Evolutionary conservation across 306 rosid species (phyloP).

Genomic region (Dryas octopetala): DNA sequence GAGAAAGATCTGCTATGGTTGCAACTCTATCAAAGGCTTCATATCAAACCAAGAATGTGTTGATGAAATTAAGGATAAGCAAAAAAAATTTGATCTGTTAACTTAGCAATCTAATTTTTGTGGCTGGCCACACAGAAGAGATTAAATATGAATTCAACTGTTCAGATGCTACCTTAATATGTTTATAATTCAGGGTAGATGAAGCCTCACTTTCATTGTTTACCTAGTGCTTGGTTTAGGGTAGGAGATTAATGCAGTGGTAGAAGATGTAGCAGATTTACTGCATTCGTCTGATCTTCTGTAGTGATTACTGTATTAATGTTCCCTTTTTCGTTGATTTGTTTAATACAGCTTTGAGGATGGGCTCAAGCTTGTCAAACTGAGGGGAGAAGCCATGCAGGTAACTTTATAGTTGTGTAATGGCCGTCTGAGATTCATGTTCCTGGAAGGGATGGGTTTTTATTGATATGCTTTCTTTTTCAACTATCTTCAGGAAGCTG

Average conservation of each 20-base stretch:
- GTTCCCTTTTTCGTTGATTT: constrained; percentile 19
- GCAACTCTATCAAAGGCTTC: background rate
- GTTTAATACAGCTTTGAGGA: constrained; percentile 83
- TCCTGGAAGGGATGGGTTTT: background rate
- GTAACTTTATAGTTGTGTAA: constrained; percentile 38
- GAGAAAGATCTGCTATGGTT: background rate
- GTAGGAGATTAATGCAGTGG: background rate
- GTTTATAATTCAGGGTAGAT: background rate
- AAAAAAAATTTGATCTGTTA: too few species aligned
- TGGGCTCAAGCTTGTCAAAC: constrained; percentile 94
- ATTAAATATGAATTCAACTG: background rate
- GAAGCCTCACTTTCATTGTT: constrained; percentile 10
- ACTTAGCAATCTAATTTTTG: background rate
- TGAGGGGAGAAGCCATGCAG: constrained; percentile 99
- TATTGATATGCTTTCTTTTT: constrained; percentile 17
- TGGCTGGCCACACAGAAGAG: background rate
- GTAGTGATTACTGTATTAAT: constrained; percentile 12
- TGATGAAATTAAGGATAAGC: background rate
- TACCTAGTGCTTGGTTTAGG: constrained; percentile 10
- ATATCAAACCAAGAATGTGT: background rate
- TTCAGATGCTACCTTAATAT: constrained; percentile 8
- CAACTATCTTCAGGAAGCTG: constrained; percentile 68
- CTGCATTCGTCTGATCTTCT: constrained; percentile 14
- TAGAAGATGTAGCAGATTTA: constrained; percentile 12
- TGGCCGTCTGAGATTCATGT: constrained; percentile 6